Base-by-base conservation (phyloP, 495 filamentous ascomycete genomes). In the Xylaria flabelliformis region DNA sequence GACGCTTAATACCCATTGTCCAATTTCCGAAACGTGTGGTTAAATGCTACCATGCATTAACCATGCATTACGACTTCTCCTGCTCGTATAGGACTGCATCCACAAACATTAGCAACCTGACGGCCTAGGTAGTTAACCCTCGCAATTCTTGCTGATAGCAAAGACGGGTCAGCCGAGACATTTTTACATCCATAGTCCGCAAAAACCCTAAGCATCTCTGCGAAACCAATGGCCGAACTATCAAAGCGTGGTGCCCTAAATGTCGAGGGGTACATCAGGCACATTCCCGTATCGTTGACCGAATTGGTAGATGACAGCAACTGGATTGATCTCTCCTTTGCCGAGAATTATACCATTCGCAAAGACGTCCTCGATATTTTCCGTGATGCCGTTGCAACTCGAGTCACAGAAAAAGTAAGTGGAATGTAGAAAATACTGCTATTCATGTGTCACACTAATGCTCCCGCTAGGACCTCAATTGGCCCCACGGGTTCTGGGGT, bases 301-400 rank as follows among this genome's bases (percentile, higher is more conserved):
- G 46, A 50, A 19, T 5, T 50, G 17, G 46, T 50, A 50, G 32
- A 39, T 39, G 61, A 44, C 19, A 64, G 61, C 19, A 42, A 41
- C 41, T 64, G 21, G 41, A 64, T 64, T 7, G 34, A 64, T 64
- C 61, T 39, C 6, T 44, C 41, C 9, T 64, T 64, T 13, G 34
- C 61, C n/a, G 32, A 39, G 61, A 39, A 64, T 42, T 64, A 64
- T 21, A 41, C 32, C 9, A 64, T 64, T 64, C n/a, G 41, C 32
- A 64, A 26, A 19, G 41, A 64, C 3, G 61, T 44, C 61, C 19
- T 39, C 34, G 61, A n/a, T 42, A 3, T 64, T 42, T 56, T 32
- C 53, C 53, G 29, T 19, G 10, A 56, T 2, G 53, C 29, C 3
- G 53, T 15, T 32, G 53, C 10, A 26, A 19, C 53, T 26, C 53